Conservation (phyloP, 345 rosid genomes). For the Sonneratia alba region DNA sequence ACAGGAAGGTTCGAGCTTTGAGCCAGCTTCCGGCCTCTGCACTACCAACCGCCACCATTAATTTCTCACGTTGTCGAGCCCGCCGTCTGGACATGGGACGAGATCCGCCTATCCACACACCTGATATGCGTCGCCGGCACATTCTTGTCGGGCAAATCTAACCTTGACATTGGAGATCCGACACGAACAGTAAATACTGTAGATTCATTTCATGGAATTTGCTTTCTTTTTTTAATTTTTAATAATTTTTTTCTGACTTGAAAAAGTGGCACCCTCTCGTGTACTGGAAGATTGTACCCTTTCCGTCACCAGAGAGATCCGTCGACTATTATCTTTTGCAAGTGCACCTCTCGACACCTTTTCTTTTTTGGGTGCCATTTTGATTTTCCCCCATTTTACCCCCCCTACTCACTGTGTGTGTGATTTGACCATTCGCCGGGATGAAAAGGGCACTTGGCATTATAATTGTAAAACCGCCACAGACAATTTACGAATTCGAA, state of each 20-base stretch:
- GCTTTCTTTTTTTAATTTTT: no score
- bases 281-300: constrained; percentile 1
- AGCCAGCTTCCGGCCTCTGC: no score
- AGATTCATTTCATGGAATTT: no score
- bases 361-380: neutral
- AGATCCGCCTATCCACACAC: no score
- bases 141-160: neutral
- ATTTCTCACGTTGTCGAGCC: no score
- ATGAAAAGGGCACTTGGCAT: neutral
- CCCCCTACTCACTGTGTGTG: neutral
- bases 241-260: no score
- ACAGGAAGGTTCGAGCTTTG: no score
- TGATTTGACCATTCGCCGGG: neutral
- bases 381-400: neutral
- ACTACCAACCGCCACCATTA: no score
- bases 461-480: no score
- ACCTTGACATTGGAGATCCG: neutral
- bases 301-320: neutral
- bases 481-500: no score
- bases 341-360: neutral
- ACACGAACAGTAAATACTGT: neutral
- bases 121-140: neutral
- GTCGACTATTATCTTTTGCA: neutral
- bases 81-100: neutral
- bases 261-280: neutral